These are phyloP conservation scores for Apophysomyces sp. DNA, from an alignment of 371 early-diverging fungal genomes.

Conservation along the genomic window DNA sequence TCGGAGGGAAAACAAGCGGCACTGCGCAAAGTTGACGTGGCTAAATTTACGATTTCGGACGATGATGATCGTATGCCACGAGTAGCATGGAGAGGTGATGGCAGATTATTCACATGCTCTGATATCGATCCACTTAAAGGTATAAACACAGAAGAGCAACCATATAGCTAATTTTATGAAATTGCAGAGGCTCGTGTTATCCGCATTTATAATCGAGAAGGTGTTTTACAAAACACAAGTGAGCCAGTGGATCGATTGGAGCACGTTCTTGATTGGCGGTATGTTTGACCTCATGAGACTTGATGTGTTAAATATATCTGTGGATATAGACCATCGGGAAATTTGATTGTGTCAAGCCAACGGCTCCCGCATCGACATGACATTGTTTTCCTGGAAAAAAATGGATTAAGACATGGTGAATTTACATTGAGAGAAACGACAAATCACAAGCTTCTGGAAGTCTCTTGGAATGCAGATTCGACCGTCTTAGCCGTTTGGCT, in stretches of 20 bases:
- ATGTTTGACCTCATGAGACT: neutral
- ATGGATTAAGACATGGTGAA: constrained; percentile 94
- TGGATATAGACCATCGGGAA: constrained; percentile 75
- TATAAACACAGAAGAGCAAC: constrained; percentile 7
- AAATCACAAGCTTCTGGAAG: constrained; percentile 51
- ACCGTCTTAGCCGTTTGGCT: constrained; percentile 80
- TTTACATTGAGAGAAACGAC: constrained; percentile 71
- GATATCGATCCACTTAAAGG: constrained; percentile 61
- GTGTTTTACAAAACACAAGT: constrained; percentile 75
- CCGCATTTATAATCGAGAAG: constrained; percentile 86
- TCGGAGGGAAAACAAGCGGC: constrained; percentile 84
- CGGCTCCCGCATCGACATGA: constrained; percentile 81
- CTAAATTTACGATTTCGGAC: constrained; percentile 52
- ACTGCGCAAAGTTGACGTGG: constrained; percentile 51
- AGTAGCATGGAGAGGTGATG: constrained; percentile 93
- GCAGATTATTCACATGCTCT: constrained; percentile 74
- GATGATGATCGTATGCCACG: constrained; percentile 80
- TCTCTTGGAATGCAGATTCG: constrained; percentile 90
- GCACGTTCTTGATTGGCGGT: constrained; percentile 80
- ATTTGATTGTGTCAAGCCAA: constrained; percentile 85
- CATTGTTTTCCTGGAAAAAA: constrained; percentile 92
- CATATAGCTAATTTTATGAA: neutral
- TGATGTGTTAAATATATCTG: neutral
- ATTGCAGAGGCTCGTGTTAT: constrained; percentile 61
- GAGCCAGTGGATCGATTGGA: constrained; percentile 84